These are phyloP conservation scores for Paramecium biaurelia DNA, from an alignment of 73 alveolate genomes.

Conservation along the genomic window DNA sequence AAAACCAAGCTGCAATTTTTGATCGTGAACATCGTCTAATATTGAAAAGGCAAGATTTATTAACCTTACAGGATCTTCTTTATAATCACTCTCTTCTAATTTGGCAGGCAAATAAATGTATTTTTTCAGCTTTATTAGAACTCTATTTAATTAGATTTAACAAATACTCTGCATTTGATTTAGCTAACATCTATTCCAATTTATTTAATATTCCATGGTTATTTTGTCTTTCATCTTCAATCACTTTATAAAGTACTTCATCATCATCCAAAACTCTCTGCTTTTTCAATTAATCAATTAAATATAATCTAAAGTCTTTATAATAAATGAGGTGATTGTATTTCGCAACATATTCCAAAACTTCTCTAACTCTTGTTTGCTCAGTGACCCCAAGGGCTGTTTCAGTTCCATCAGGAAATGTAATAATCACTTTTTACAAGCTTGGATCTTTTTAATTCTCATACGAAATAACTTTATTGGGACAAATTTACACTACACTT, in stretches of 20 bases:
- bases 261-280: conserved; percentile 53
- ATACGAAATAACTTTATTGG: not conserved
- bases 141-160: not conserved
- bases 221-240: conserved; percentile 22
- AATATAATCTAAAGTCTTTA: conserved; percentile 36
- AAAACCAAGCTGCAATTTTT: not conserved
- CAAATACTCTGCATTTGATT: not conserved
- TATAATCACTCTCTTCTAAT: conserved; percentile 6
- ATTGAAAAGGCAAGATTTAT: not conserved
- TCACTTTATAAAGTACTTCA: conserved; percentile 33
- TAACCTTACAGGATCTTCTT: not conserved
- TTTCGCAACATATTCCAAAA: not conserved
- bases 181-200: not conserved
- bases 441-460: not conserved
- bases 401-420: conserved; percentile 13
- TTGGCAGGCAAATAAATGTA: not conserved
- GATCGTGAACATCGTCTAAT: conserved; percentile 2
- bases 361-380: not conserved
- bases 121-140: not conserved
- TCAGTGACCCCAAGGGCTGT: not conserved
- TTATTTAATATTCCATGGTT: not conserved
- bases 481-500: not conserved
- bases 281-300: conserved; percentile 13
- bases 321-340: not conserved
- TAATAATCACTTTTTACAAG: not conserved